phyloP scores from a whole-genome alignment of 2,329 filamentous ascomycete species.

The Ceratocystis smalleyi region DNA sequence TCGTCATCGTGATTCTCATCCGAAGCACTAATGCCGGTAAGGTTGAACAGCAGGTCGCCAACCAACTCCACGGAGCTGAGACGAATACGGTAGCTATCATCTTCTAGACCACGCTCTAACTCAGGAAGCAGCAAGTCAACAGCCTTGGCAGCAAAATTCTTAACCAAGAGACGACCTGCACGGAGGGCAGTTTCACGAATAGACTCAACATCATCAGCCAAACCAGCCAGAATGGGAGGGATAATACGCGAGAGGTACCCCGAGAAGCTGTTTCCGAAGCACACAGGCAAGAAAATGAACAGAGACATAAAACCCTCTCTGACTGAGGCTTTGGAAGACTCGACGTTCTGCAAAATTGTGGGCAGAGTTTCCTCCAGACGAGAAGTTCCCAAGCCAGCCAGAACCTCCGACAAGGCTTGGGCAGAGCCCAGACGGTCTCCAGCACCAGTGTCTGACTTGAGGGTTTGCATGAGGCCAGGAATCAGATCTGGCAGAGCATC shows the following conservation, averaged over 20 bases:
- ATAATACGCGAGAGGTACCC: conserved; percentile 93
- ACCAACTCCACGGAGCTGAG: conserved; percentile 96
- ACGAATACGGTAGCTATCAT: conserved; percentile 93
- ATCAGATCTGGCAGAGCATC: conserved; percentile 94
- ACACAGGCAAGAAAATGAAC: conserved; percentile 97
- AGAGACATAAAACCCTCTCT: conserved; percentile 98
- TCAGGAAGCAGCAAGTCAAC: conserved; percentile 90
- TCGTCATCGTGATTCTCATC: conserved; percentile 63
- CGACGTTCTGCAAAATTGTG: conserved; percentile 89
- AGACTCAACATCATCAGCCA: conserved; percentile 90
- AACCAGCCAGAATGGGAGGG: conserved; percentile 79
- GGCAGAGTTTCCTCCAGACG: conserved; percentile 90
- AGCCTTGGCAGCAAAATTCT: conserved; percentile 91
- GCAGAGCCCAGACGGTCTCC: conserved; percentile 92
- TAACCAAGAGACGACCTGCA: conserved; percentile 84
- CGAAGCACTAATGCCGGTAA: conserved; percentile 69
- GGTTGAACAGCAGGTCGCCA: conserved; percentile 90
- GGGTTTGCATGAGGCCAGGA: conserved; percentile 88
- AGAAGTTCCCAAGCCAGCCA: conserved; percentile 82
- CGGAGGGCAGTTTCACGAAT: conserved; percentile 94
- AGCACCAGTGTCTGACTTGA: conserved; percentile 92
- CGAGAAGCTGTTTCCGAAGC: conserved; percentile 96
- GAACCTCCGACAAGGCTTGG: conserved; percentile 88
- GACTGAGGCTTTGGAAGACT: conserved; percentile 76
- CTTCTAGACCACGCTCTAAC: conserved; percentile 87